Conservation (phyloP, 768 basidiomycete species). For the Cubamyces lactineus region DNA sequence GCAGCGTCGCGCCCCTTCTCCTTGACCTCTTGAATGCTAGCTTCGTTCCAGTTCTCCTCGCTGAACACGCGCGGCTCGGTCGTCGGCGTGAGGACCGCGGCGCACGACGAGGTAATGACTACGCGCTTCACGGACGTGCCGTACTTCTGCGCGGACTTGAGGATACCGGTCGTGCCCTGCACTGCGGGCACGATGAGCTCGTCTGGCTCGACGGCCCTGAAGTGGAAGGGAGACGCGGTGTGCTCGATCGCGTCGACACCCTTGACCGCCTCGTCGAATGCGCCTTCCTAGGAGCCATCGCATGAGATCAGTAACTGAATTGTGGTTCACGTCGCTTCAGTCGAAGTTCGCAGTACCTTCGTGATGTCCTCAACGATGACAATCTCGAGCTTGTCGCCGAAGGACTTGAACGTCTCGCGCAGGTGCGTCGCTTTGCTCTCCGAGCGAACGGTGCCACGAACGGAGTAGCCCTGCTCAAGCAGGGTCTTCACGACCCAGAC, state of each 20-base stretch:
- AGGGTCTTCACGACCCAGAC: constrained; percentile 58
- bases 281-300: constrained; percentile 48
- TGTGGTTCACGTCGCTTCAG: background rate
- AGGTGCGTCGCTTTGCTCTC: constrained; percentile 62
- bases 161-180: constrained; percentile 64
- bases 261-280: constrained; percentile 80
- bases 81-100: constrained; percentile 41
- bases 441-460: constrained; percentile 70
- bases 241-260: constrained; percentile 75
- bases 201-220: constrained; percentile 46
- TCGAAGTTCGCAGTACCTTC: too few relatives aligned
- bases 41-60: constrained; percentile 66
- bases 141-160: constrained; percentile 60
- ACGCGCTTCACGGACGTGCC: constrained; percentile 54
- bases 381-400: constrained; percentile 62
- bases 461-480: constrained; percentile 62
- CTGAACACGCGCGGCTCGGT: constrained; percentile 37
- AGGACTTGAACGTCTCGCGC: constrained; percentile 52
- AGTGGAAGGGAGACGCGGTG: constrained; percentile 64
- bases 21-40: constrained; percentile 46
- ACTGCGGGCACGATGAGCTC: constrained; percentile 75
- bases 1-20: constrained; percentile 52
- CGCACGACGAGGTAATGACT: constrained; percentile 62
- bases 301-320: background rate
- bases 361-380: constrained; percentile 73